Conservation (phyloP, 805 yeast species). For the Saccharomycopsis sp. region DNA sequence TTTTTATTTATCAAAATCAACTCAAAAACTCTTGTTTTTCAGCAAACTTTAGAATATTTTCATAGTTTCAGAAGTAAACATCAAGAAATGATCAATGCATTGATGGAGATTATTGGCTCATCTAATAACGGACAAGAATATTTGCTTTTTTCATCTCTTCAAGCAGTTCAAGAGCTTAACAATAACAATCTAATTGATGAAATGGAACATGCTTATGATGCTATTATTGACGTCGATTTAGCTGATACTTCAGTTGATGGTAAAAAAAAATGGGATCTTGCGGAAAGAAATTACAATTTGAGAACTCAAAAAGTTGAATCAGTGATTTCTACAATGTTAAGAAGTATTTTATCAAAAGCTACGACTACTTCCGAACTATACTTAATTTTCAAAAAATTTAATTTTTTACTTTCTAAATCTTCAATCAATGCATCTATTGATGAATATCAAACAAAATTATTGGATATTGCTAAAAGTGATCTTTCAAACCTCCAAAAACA, state of each 20-base stretch:
- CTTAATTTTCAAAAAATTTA: constrained; percentile 37
- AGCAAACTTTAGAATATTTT: constrained; percentile 35
- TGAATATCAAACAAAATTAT: constrained; percentile 44
- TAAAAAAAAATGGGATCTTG: constrained; percentile 30
- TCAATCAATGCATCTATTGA: constrained; percentile 47
- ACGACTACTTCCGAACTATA: constrained; percentile 40
- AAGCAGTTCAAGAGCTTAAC: constrained; percentile 17
- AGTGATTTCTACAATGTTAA: constrained; percentile 31
- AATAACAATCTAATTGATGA: constrained; percentile 24
- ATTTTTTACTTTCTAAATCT: constrained; percentile 40
- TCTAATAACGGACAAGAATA: not conserved
- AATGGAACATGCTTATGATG: constrained; percentile 32
- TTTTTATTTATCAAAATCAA: constrained; percentile 53
- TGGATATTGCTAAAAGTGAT: constrained; percentile 39
- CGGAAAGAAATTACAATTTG: constrained; percentile 33
- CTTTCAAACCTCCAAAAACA: constrained; percentile 32
- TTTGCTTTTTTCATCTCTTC: not conserved
- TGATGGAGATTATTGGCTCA: constrained; percentile 20
- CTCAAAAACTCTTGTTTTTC: constrained; percentile 31
- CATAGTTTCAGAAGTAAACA: constrained; percentile 42
- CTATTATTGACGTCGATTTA: constrained; percentile 29
- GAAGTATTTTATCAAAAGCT: constrained; percentile 30
- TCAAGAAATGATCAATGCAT: constrained; percentile 33
- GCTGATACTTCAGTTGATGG: constrained; percentile 30
- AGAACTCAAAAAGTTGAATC: constrained; percentile 36